Evolutionary conservation across 2,329 filamentous ascomycete species (phyloP).

Genomic region (Harringtonia lauricola): DNA sequence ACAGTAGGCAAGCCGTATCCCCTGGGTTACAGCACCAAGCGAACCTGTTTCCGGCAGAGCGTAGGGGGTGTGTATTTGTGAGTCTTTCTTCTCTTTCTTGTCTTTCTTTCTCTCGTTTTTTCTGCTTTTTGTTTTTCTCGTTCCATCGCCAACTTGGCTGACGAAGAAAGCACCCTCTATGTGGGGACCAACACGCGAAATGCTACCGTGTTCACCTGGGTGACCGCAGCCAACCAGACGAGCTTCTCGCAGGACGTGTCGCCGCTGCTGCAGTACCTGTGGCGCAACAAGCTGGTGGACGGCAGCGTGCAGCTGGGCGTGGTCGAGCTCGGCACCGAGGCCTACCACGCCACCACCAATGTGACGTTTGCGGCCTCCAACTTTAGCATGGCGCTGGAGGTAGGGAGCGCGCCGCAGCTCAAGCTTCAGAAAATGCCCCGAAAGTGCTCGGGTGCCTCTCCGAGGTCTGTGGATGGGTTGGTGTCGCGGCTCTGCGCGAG

Average conservation of each 20-base stretch:
- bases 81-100: background rate
- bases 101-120: too few species aligned
- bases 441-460: too few species aligned
- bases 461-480: too few species aligned
- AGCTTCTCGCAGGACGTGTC: conserved; percentile 1
- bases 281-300: conserved; percentile 1
- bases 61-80: background rate
- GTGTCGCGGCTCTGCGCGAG: background rate
- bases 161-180: background rate
- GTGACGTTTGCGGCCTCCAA: conserved; percentile 2
- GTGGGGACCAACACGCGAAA: background rate
- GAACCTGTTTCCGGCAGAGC: background rate
- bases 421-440: background rate
- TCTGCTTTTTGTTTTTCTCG: too few species aligned
- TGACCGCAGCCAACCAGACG: background rate
- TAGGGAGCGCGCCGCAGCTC: background rate
- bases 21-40: background rate
- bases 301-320: background rate
- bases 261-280: conserved; percentile 5
- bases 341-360: background rate
- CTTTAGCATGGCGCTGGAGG: background rate
- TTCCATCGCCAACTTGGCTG: background rate
- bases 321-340: conserved; percentile 2
- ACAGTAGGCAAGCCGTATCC: background rate
- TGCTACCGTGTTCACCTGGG: conserved; percentile 1